Conservation (phyloP, 2,329 filamentous ascomycete species). For the Trichophyton equinum region DNA sequence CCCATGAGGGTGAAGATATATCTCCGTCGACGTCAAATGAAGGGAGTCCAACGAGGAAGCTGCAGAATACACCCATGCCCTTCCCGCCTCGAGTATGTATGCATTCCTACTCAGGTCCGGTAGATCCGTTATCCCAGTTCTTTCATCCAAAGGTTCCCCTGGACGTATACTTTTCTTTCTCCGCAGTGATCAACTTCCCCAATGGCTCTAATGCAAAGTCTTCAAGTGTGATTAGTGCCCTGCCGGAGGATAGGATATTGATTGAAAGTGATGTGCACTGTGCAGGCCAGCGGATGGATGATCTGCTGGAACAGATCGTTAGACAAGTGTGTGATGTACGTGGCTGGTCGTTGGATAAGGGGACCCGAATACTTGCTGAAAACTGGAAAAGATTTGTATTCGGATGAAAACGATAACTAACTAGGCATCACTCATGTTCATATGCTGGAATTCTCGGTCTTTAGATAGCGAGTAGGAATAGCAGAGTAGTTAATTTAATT, state of each 20-base stretch:
- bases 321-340: conserved; percentile 66
- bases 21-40: conserved; percentile 15
- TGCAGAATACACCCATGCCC: conserved; percentile 36
- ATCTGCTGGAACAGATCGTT: conserved; percentile 59
- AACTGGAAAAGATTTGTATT: conserved; percentile 74
- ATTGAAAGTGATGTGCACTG: conserved; percentile 83
- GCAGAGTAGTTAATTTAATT: conserved; percentile 5
- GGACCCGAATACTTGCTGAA: conserved; percentile 50
- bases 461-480: neutral
- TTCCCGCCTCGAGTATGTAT: conserved; percentile 85
- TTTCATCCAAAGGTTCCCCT: conserved; percentile 59
- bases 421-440: neutral
- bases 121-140: conserved; percentile 67
- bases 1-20: conserved; percentile 20
- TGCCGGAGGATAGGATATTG: conserved; percentile 68
- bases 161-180: conserved; percentile 79
- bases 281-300: conserved; percentile 72
- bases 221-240: conserved; percentile 53
- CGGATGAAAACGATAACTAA: conserved; percentile 32
- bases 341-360: conserved; percentile 62
- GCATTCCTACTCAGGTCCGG: conserved; percentile 78
- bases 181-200: conserved; percentile 64
- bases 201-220: conserved; percentile 43
- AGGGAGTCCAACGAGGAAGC: neutral
- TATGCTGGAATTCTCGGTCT: neutral